phyloP scores from a whole-genome alignment of 805 yeast species.

The Barnettozyma pratensis region DNA sequence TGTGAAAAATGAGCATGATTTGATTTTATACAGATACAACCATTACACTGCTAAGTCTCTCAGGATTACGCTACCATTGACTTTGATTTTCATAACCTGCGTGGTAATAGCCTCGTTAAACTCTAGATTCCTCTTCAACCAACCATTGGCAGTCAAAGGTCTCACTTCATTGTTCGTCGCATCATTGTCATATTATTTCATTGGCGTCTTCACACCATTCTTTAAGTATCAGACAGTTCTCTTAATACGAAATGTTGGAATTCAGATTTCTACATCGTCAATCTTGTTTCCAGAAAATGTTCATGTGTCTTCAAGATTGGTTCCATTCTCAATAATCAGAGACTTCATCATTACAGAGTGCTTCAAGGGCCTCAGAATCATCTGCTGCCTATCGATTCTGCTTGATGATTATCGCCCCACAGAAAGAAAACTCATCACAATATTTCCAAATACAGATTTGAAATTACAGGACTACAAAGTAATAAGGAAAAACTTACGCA shows the following conservation, averaged over 20 bases:
- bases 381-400: slow-evolving; percentile 58
- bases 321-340: slow-evolving; percentile 50
- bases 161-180: neutral
- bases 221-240: slow-evolving; percentile 28
- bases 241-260: slow-evolving; percentile 41
- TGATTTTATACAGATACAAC: neutral
- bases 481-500: slow-evolving; percentile 10
- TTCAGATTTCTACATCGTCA: slow-evolving; percentile 36
- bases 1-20: neutral
- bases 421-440: neutral
- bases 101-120: too few species aligned
- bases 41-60: neutral
- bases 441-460: slow-evolving; percentile 8
- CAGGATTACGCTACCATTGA: neutral
- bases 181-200: neutral
- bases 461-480: slow-evolving; percentile 8
- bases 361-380: slow-evolving; percentile 60
- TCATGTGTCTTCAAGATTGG: slow-evolving; percentile 32
- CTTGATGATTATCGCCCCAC: slow-evolving; percentile 31
- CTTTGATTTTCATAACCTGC: neutral
- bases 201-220: neutral
- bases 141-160: too few species aligned
- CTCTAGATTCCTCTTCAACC: too few species aligned
- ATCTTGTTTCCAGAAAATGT: slow-evolving; percentile 14
- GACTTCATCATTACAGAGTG: slow-evolving; percentile 76